phyloP scores from a whole-genome alignment of 2,329 filamentous ascomycete species.

The Colletotrichum sp. region DNA sequence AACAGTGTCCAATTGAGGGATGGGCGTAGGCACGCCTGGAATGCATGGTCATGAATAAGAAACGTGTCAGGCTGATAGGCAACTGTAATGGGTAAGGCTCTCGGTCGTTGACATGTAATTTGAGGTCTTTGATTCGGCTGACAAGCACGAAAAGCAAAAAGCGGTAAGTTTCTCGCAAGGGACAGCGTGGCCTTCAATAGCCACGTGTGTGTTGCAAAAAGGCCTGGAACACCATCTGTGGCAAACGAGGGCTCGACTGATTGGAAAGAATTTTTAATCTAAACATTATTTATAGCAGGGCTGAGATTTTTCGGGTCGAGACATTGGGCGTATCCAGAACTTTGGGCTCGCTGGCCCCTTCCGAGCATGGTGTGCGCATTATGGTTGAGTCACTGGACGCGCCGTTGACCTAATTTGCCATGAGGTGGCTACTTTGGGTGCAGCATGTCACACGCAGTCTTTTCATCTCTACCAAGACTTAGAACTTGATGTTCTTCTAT shows the following conservation, averaged over 20 bases:
- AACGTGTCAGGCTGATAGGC: not conserved
- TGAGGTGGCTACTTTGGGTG: not conserved
- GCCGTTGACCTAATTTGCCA: not conserved
- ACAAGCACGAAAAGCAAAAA: not conserved
- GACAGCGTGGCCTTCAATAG: not conserved
- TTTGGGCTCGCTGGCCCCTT: not conserved
- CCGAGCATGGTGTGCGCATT: not conserved
- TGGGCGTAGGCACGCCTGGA: not conserved
- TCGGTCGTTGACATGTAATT: not conserved
- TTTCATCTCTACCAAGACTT: not conserved
- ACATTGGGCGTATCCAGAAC: not conserved
- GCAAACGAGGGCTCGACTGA: not conserved
- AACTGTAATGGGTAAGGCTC: not conserved
- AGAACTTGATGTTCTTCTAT: not conserved
- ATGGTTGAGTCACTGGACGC: not conserved
- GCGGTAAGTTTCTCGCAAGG: not conserved
- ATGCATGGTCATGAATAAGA: constrained; percentile 3
- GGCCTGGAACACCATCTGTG: not conserved
- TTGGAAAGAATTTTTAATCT: not conserved
- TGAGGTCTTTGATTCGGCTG: not conserved
- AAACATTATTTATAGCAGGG: not conserved
- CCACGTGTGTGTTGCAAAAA: not conserved
- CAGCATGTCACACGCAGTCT: not conserved
- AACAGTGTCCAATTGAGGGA: not conserved
- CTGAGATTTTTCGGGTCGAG: not conserved